Conservation (phyloP, 768 basidiomycete species). For the Gymnopilus dilepis region DNA sequence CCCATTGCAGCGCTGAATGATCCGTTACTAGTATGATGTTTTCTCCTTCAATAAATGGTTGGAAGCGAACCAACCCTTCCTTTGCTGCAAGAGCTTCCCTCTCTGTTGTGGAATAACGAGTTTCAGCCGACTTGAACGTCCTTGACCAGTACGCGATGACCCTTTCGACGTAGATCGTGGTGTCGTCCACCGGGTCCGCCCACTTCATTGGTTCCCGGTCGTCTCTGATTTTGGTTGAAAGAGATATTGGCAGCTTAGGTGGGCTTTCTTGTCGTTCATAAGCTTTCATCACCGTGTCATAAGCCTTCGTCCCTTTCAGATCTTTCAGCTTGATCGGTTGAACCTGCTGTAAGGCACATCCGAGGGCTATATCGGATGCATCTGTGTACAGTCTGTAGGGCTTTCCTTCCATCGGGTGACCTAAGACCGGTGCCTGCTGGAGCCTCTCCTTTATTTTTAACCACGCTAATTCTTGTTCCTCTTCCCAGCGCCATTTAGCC, state of each 20-base stretch:
- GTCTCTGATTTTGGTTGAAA: background rate
- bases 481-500: background rate
- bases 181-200: background rate
- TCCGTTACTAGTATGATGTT: no score
- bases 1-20: background rate
- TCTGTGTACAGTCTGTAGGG: no score
- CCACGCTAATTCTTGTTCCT: background rate
- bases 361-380: no score
- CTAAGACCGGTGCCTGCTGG: no score
- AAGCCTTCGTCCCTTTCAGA: conserved; percentile 5
- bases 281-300: background rate
- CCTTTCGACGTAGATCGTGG: background rate
- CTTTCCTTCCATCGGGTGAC: no score
- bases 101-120: conserved; percentile 7
- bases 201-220: background rate
- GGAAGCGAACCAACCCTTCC: no score
- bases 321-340: conserved; percentile 8
- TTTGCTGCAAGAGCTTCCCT: conserved; percentile 7
- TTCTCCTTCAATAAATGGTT: no score
- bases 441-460: no score
- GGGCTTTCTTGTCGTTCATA: background rate
- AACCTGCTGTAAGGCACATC: conserved; percentile 9
- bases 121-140: background rate
- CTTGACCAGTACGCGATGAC: conserved; percentile 14
- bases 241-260: background rate